Percentiles rank a stretch among this genome's conserved stretches.
Conservation (phyloP, 1,284 basidiomycete species). For the Leccinum fuscescens region DNA sequence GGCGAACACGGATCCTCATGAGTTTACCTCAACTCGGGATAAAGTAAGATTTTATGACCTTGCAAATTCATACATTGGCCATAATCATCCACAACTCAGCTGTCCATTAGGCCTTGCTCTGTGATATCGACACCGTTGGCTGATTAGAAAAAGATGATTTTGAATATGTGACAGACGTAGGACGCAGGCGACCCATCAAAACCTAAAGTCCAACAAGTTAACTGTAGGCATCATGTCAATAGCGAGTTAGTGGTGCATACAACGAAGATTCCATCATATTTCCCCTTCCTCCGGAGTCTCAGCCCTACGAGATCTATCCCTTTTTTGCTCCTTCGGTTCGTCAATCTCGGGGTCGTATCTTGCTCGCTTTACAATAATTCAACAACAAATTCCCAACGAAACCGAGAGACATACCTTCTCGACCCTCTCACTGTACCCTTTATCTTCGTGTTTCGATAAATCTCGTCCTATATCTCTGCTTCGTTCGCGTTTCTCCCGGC, state of each 20-base stretch:
- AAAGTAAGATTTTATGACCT: slow-evolving; percentile 1
- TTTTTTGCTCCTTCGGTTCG: slow-evolving; percentile 40
- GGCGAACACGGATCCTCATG: not conserved
- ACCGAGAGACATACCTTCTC: slow-evolving; percentile 56
- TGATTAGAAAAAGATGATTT: slow-evolving; percentile 6
- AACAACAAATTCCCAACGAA: not conserved
- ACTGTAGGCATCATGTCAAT: not conserved
- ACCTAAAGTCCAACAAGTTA: slow-evolving; percentile 3
- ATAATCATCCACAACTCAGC: slow-evolving; percentile 1
- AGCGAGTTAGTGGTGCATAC: slow-evolving; percentile 9
- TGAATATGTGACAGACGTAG: too few species aligned
- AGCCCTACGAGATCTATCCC: slow-evolving; percentile 40
- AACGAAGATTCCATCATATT: slow-evolving; percentile 44
- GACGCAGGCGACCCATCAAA: too few species aligned
- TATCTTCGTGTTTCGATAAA: slow-evolving; percentile 31
- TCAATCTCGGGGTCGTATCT: slow-evolving; percentile 48
- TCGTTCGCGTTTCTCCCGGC: slow-evolving; percentile 48
- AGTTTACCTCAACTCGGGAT: slow-evolving; percentile 12
- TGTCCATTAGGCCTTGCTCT: not conserved
- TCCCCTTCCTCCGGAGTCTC: slow-evolving; percentile 83
- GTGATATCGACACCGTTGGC: not conserved
- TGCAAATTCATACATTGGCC: not conserved
- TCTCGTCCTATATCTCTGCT: slow-evolving; percentile 48
- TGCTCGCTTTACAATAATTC: slow-evolving; percentile 43
- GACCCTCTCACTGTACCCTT: slow-evolving; percentile 49